Percentiles rank a stretch among this genome's conserved stretches.
phyloP scores from a whole-genome alignment of 164 flowering plant genomes.

The Buxus sempervirens region DNA sequence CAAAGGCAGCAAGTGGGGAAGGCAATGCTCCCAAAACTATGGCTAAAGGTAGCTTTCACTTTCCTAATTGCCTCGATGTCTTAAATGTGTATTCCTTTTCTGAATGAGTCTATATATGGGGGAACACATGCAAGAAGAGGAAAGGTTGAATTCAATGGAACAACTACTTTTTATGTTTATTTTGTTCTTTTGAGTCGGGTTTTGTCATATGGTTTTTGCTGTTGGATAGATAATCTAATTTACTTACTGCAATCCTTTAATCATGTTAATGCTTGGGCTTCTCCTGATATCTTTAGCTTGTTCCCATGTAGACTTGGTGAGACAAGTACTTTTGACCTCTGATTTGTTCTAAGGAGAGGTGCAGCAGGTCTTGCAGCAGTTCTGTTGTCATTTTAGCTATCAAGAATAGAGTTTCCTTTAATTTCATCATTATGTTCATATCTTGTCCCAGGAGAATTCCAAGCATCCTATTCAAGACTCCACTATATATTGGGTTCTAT shows the following conservation, averaged over 20 bases:
- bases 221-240: no score
- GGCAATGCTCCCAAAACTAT: background rate
- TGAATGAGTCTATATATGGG: background rate
- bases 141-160: background rate
- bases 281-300: no score
- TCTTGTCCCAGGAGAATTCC: conserved; percentile 29
- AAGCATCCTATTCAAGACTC: conserved; percentile 11
- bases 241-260: no score
- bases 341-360: no score
- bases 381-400: background rate
- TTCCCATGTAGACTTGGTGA: no score
- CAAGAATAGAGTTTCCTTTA: background rate
- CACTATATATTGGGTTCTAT: conserved; percentile 22
- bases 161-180: background rate
- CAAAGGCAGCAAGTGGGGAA: conserved; percentile 4
- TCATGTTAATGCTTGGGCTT: no score
- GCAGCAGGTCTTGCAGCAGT: conserved; percentile 14
- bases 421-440: conserved; percentile 7
- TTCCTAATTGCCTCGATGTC: conserved; percentile 17
- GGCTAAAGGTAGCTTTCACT: conserved; percentile 31
- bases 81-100: conserved; percentile 10
- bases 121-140: background rate
- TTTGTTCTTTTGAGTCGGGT: background rate
- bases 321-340: no score
- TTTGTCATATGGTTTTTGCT: background rate